Conservation (phyloP, 2,329 filamentous ascomycete species). For the Microcyclospora tardicrescens region DNA sequence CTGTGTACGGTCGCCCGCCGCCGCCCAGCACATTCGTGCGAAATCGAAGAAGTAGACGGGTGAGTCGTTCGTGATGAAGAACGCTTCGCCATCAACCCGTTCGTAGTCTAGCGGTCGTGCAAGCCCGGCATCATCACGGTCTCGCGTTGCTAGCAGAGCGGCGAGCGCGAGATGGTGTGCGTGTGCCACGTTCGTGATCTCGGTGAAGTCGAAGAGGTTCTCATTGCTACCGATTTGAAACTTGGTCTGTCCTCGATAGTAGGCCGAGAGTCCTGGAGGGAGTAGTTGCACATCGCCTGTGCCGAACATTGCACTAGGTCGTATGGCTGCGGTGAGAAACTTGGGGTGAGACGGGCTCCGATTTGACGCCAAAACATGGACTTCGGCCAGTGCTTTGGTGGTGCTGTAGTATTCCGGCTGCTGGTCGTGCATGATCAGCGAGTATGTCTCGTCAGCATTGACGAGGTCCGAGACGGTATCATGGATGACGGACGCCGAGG, state of each 20-base stretch:
- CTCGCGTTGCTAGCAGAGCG: slow-evolving; percentile 35
- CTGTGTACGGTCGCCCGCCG: slow-evolving; percentile 28
- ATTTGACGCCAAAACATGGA: slow-evolving; percentile 36
- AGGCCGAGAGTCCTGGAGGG: slow-evolving; percentile 32
- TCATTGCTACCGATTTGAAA: slow-evolving; percentile 39
- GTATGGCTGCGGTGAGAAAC: slow-evolving; percentile 38
- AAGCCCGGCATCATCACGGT: slow-evolving; percentile 18
- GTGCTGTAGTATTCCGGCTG: slow-evolving; percentile 40
- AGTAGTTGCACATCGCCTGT: slow-evolving; percentile 36
- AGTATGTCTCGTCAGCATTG: slow-evolving; percentile 38
- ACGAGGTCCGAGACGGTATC: slow-evolving; percentile 32
- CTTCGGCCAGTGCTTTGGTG: slow-evolving; percentile 38
- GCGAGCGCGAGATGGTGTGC: slow-evolving; percentile 38
- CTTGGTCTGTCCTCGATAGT: slow-evolving; percentile 35
- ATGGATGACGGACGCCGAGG: slow-evolving; percentile 37
- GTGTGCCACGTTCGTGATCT: slow-evolving; percentile 39
- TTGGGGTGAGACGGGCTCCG: slow-evolving; percentile 26
- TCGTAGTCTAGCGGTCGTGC: slow-evolving; percentile 33
- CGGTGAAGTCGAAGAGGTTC: slow-evolving; percentile 43
- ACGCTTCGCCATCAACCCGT: slow-evolving; percentile 38
- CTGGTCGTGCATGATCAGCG: slow-evolving; percentile 30
- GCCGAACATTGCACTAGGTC: slow-evolving; percentile 40
- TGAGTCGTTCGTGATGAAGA: slow-evolving; percentile 39
- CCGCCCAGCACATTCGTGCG: slow-evolving; percentile 33
- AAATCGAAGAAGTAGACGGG: slow-evolving; percentile 41